Evolutionary conservation across 257 asterid species (phyloP).

Genomic region (Solanum ossicruentum): DNA sequence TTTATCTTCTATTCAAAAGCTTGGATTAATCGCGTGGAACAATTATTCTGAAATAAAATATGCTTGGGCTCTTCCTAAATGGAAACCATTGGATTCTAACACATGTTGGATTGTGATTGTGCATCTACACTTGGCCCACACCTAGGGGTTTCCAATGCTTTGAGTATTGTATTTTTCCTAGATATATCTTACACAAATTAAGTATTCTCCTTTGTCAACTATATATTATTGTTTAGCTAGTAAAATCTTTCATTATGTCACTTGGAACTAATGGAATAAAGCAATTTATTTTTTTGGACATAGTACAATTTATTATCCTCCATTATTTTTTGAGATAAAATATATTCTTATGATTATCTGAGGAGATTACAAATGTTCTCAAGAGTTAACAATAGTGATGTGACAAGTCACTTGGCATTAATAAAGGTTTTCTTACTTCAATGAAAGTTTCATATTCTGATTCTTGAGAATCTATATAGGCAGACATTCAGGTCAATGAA

Average conservation of each 20-base stretch:
- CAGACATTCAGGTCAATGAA: too few relatives aligned
- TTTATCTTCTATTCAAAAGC: background rate
- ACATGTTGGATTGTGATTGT: background rate
- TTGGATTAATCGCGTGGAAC: background rate
- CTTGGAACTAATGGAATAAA: background rate
- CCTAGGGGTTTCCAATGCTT: background rate
- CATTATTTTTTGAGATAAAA: too few relatives aligned
- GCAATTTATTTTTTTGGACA: background rate
- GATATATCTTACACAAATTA: background rate
- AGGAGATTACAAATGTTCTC: too few relatives aligned
- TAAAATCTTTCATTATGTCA: background rate
- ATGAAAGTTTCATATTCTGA: too few relatives aligned
- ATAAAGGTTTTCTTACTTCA: too few relatives aligned
- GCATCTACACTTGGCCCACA: background rate
- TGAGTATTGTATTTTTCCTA: background rate
- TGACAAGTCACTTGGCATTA: too few relatives aligned
- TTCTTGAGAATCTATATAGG: too few relatives aligned
- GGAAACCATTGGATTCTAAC: background rate
- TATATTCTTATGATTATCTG: too few relatives aligned
- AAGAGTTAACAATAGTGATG: too few relatives aligned
- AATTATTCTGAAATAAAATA: background rate
- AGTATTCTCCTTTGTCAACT: background rate
- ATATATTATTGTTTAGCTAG: background rate
- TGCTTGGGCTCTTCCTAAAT: background rate
- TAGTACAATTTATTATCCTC: background rate